Evolutionary conservation across 2,329 filamentous ascomycete genomes (phyloP), one percentile per base, ranked within the genome.

Genomic region (Epichloe scottii): DNA sequence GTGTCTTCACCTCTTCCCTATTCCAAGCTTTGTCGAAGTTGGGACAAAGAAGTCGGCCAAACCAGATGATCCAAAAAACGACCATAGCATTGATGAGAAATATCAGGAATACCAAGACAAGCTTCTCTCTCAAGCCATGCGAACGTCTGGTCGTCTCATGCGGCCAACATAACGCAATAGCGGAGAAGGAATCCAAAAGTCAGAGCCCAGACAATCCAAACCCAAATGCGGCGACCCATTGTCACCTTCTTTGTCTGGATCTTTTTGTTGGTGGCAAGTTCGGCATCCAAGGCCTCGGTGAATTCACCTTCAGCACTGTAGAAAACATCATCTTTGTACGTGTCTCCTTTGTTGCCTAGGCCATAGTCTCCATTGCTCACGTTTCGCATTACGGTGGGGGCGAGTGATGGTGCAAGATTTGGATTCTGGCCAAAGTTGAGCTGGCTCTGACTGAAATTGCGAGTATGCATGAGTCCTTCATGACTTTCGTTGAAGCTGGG

Each of bases 131-230:
- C 93, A 98, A 0, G 93, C 93, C 81, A 96, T 87, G 26, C 93
- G 87, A 8, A 98, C 89, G 69, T 98, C 93, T 2, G 90, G 93
- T 51, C 93, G 84, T 70, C 95, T 94, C 93, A 98, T 98, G 21
- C 91, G 87, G 34, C 93, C 93, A 52, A 97, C 62, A 53, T 76
- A 84, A n/a, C 79, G 78, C 15, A 98, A 80, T 2, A 87, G 57
- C 46, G 88, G 86, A 0, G 91, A 97, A 0, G 93, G 93, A 57
- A 96, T 93, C 86, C 87, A 97, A 65, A 97, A 0, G 93, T 98
- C 46, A 94, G 58, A 1, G 79, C 78, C 89, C 90, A 97, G 3
- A 93, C 87, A 40, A 93, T 67, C 2, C 68, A 78, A 23, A 95
- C 82, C 93, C 93, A 98, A 2, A 81, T 62, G 40, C 87, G 84